Conservation (phyloP, 192 early-diverging fungal genomes). For the Backusella tarrabulga region DNA sequence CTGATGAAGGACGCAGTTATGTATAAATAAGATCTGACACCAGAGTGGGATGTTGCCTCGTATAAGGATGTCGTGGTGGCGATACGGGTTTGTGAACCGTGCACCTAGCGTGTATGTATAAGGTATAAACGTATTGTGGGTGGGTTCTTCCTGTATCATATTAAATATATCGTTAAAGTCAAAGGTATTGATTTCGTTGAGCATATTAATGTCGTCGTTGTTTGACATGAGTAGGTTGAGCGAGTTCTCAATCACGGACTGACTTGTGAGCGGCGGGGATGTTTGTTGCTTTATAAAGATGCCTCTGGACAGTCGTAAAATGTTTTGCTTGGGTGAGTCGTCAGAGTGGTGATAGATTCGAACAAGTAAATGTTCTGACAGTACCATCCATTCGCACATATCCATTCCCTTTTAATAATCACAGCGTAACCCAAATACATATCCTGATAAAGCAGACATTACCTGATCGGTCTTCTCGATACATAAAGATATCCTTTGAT, state of each 20-base stretch:
- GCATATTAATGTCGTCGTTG: not conserved
- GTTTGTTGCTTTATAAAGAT: not conserved
- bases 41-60: constrained; percentile 4
- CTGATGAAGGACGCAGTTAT: not conserved
- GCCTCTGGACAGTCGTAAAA: not conserved
- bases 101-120: not conserved
- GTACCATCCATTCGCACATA: too few relatives aligned
- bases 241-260: not conserved
- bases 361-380: not conserved
- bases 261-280: too few relatives aligned
- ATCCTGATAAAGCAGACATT: too few relatives aligned
- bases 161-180: not conserved
- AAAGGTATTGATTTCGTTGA: not conserved
- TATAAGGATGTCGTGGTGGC: not conserved
- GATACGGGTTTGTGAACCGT: not conserved
- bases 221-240: not conserved
- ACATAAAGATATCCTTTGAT: not conserved
- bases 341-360: not conserved
- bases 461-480: not conserved
- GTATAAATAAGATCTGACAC: constrained; percentile 12
- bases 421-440: too few relatives aligned
- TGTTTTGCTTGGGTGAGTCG: not conserved
- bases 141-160: constrained; percentile 3
- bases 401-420: too few relatives aligned
- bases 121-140: not conserved